Conservation (phyloP, 1,284 basidiomycete genomes). For the Inonotus obliquus region DNA sequence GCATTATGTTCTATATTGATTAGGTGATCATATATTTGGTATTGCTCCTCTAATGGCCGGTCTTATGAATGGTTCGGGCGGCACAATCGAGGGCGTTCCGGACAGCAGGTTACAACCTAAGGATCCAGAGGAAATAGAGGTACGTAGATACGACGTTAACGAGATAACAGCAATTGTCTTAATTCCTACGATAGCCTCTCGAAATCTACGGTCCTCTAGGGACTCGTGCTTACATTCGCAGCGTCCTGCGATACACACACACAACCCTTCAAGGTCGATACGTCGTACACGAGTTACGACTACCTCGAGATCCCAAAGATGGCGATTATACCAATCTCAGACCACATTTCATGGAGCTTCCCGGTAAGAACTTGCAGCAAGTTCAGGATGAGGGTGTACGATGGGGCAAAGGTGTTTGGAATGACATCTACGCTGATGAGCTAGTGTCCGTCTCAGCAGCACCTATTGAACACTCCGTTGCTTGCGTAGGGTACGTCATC, state of each 20-base stretch:
- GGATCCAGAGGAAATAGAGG: conserved; percentile 16
- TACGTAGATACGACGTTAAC: conserved; percentile 15
- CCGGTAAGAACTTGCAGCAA: conserved; percentile 66
- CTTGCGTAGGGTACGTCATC: conserved; percentile 82
- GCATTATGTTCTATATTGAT: conserved; percentile 9
- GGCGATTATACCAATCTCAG: conserved; percentile 47
- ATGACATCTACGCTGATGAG: conserved; percentile 54
- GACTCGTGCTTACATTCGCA: conserved; percentile 78
- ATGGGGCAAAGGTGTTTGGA: conserved; percentile 64
- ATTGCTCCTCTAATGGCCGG: conserved; percentile 69
- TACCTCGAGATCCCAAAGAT: conserved; percentile 46
- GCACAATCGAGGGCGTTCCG: conserved; percentile 51
- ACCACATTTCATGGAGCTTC: conserved; percentile 52
- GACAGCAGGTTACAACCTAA: conserved; percentile 44
- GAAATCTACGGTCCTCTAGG: conserved; percentile 90
- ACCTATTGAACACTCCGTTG: conserved; percentile 78
- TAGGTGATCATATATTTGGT: conserved; percentile 87
- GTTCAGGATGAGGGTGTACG: conserved; percentile 14
- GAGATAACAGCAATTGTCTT: background rate
- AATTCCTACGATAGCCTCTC: conserved; percentile 43
- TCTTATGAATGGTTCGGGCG: conserved; percentile 68
- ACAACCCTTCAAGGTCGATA: conserved; percentile 69
- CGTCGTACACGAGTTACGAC: conserved; percentile 87
- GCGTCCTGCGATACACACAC: conserved; percentile 66
- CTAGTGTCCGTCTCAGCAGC: conserved; percentile 76